Conservation (phyloP, 2,329 filamentous ascomycete species). For the Penicillium sp. region DNA sequence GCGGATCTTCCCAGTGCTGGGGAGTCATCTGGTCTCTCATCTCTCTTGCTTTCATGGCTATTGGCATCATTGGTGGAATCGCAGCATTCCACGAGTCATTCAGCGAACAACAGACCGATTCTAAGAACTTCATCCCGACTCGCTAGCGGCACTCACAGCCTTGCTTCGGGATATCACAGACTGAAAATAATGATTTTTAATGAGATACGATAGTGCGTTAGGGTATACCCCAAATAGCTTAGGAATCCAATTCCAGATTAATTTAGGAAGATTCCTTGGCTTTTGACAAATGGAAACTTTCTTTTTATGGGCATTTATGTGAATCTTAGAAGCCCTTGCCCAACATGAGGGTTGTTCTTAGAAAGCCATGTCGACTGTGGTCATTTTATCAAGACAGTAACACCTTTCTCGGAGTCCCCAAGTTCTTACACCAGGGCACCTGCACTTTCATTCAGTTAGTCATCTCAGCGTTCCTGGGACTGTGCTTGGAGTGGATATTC, state of each 20-base stretch:
- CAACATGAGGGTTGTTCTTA: background rate
- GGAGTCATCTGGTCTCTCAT: conserved; percentile 75
- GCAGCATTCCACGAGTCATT: conserved; percentile 72
- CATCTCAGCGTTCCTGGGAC: no score
- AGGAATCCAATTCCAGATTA: background rate
- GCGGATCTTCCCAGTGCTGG: conserved; percentile 78
- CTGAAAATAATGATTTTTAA: background rate
- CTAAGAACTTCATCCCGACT: conserved; percentile 62
- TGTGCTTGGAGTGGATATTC: no score
- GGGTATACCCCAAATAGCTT: background rate
- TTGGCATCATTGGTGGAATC: conserved; percentile 70
- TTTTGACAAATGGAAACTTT: background rate
- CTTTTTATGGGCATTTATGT: background rate
- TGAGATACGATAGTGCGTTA: background rate
- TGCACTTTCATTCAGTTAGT: no score
- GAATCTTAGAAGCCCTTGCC: background rate
- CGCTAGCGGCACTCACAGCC: background rate
- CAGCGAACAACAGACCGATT: conserved; percentile 65
- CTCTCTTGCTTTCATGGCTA: conserved; percentile 67
- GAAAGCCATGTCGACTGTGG: background rate
- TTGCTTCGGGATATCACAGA: background rate
- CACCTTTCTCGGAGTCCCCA: background rate
- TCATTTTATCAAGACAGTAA: conserved; percentile 16
- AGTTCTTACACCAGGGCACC: no score
- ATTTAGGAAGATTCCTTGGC: background rate